phyloP scores from a whole-genome alignment of 768 basidiomycete species.

The Gyrodon lividus region DNA sequence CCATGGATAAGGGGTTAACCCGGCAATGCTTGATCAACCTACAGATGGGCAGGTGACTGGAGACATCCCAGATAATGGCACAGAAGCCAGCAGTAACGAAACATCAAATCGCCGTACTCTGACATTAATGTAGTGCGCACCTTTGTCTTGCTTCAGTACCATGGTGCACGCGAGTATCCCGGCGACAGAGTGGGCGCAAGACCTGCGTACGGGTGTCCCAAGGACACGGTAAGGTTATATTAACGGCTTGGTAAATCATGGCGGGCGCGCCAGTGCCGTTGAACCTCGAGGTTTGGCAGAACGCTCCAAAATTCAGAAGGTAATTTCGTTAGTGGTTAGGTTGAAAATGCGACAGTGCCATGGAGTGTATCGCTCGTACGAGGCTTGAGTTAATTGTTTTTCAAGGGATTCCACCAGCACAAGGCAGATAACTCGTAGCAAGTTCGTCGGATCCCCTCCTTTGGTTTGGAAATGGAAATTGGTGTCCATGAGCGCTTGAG shows the following conservation, averaged over 20 bases:
- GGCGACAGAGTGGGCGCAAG: conserved; percentile 25
- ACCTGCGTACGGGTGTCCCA: conserved; percentile 13
- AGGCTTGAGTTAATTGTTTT: not conserved
- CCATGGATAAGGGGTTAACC: conserved; percentile 29
- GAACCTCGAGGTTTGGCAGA: not conserved
- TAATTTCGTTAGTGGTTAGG: conserved; percentile 1
- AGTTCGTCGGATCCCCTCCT: conserved; percentile 6
- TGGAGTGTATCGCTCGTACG: not conserved
- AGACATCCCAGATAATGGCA: conserved; percentile 3
- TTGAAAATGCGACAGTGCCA: conserved; percentile 10
- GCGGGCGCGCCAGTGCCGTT: conserved; percentile 3
- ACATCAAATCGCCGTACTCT: conserved; percentile 3
- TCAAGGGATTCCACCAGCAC: conserved; percentile 2
- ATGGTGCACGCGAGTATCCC: conserved; percentile 2
- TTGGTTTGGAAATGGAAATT: conserved; percentile 1
- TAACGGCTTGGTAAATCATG: conserved; percentile 15
- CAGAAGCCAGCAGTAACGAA: not conserved
- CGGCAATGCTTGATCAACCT: conserved; percentile 24
- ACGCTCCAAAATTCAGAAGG: not conserved
- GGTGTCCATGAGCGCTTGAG: conserved; percentile 4
- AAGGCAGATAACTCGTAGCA: not conserved
- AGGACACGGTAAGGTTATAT: conserved; percentile 21
- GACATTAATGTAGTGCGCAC: conserved; percentile 12
- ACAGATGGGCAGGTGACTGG: conserved; percentile 7
- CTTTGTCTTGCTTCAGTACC: not conserved